Percentiles rank a stretch among this genome's conserved stretches.
Conservation (phyloP, 108 stramenopile genomes). For the Skeletonema menzelii region DNA sequence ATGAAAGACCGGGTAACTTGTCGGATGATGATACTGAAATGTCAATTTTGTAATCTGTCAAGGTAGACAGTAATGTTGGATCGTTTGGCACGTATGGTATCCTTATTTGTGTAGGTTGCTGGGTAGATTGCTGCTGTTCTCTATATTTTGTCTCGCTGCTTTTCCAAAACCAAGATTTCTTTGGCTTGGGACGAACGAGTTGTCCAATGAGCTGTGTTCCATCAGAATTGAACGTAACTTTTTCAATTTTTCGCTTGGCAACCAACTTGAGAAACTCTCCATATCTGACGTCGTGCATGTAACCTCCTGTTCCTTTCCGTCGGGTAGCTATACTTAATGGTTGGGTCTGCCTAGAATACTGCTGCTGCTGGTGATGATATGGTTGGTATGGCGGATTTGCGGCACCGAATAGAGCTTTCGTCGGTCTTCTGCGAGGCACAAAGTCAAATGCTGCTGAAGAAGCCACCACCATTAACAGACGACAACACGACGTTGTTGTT, state of each 20-base stretch:
- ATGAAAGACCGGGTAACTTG: background rate
- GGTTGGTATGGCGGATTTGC: constrained; percentile 6
- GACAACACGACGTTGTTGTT: background rate
- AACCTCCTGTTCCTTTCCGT: background rate
- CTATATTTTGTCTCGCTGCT: background rate
- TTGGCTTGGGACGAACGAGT: constrained; percentile 3
- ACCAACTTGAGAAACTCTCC: constrained; percentile 76
- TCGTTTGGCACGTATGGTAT: constrained; percentile 92
- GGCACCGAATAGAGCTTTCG: background rate
- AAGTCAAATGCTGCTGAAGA: background rate
- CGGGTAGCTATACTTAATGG: background rate
- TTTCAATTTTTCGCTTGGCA: constrained; percentile 63
- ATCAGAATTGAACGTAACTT: constrained; percentile 87
- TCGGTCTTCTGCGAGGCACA: background rate
- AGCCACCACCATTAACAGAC: background rate
- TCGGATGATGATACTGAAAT: constrained; percentile 31
- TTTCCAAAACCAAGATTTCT: constrained; percentile 7
- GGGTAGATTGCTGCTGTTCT: background rate
- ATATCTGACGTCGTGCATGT: constrained; percentile 63
- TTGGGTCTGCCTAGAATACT: no score
- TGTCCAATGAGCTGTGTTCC: constrained; percentile 84
- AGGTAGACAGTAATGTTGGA: constrained; percentile 81
- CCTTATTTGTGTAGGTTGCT: constrained; percentile 51
- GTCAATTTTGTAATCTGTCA: constrained; percentile 81
- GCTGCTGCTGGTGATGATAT: background rate